Evolutionary conservation across 768 basidiomycete species (phyloP), one percentile per base, ranked within the genome.

Genomic region (Pisolithus microcarpus): DNA sequence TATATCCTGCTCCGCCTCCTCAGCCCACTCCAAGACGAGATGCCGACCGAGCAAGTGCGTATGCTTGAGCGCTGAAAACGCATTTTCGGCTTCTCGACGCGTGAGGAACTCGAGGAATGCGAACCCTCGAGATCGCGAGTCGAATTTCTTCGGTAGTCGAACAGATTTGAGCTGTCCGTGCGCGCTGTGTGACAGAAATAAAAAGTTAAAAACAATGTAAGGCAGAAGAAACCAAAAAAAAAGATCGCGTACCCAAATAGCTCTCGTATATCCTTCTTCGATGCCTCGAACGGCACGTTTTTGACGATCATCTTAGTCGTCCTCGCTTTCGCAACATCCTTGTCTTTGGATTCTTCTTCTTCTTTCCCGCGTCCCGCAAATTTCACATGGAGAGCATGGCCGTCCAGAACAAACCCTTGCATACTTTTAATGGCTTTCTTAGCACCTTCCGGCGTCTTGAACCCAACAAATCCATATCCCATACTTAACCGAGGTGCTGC

Each of bases 221-320:
- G 8, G 30, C 9, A 21, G 30, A 43, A 43, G 38, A 19, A n/a
- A n/a, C n/a, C n/a, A n/a, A n/a, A 49, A 18, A 21, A n/a, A 21
- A 48, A 18, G 19, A n/a, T 34, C 3, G 76, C 85, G 50, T 56
- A 94, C 91, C 86, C 78, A 66, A 98, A 96, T 34, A 98, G 67
- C 54, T 89, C 87, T 49, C 87, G 75, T 23, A 99, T 77, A 58
- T 99, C 96, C 71, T 88, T 92, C 74, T 87, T 91, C 39, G 86
- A 86, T 42, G 87, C 91, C 68, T 99, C 96, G 72, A 99, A 99
- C 38, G 96, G 93, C 49, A 97, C 78, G 61, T 99, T 99, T 81
- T 97, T 98, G 58, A 98, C 91, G 46, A 98, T 82, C 78, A 98
- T 84, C 81, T 97, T 98, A 56, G 92, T 88, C 55, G 87, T 86